Conservation (phyloP, 208 protist species). For the Balamuthia mandrillaris region DNA sequence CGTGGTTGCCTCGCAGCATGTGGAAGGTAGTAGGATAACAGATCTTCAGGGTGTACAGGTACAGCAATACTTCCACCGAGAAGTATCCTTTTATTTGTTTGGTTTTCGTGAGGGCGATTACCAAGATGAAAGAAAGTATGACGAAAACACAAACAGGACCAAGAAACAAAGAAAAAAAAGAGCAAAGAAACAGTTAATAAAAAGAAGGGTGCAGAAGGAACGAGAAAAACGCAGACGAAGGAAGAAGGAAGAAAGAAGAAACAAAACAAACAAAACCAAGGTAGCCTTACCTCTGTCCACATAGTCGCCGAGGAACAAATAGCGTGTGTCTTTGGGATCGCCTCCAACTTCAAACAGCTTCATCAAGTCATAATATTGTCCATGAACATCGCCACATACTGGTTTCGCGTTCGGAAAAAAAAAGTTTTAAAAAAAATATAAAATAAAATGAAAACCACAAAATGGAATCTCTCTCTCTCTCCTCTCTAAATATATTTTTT, state of each 20-base stretch:
- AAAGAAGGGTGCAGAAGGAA: neutral
- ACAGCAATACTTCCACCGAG: slow-evolving; percentile 64
- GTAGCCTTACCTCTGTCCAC: slow-evolving; percentile 67
- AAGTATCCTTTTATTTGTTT: too few species aligned
- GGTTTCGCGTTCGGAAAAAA: too few species aligned
- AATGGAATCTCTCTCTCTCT: neutral
- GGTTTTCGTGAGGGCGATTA: too few species aligned
- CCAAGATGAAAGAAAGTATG: too few species aligned
- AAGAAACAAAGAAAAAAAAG: neutral
- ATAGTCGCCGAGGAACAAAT: slow-evolving; percentile 96
- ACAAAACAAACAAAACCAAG: slow-evolving; percentile 15
- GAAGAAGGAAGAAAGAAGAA: neutral
- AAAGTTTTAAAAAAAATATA: too few species aligned
- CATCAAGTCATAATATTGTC: slow-evolving; percentile 94
- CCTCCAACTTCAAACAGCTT: slow-evolving; percentile 90
- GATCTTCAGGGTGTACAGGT: slow-evolving; percentile 91
- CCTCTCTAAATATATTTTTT: too few species aligned
- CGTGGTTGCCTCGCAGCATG: slow-evolving; percentile 95
- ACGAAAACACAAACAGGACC: neutral
- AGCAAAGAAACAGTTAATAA: neutral
- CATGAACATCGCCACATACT: slow-evolving; percentile 90
- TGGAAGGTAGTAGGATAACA: slow-evolving; percentile 83
- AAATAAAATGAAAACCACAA: neutral
- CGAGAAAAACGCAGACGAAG: neutral
- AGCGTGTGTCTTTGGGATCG: slow-evolving; percentile 75